Evolutionary conservation across 805 yeast genomes (phyloP), one percentile per base, ranked within the genome.

Genomic region (Candida oleophila): DNA sequence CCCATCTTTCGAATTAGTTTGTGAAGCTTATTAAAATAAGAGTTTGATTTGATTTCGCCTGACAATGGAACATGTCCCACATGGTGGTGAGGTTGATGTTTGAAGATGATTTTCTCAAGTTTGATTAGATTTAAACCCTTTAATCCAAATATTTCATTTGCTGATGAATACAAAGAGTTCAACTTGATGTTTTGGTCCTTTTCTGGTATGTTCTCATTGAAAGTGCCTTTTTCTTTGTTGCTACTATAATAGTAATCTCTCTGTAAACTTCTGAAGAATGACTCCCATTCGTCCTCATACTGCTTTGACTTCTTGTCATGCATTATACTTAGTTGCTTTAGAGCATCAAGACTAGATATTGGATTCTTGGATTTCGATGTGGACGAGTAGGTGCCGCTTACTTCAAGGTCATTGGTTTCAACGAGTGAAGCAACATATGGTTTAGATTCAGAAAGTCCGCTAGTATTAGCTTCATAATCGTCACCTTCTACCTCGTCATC

Each of bases 281-380:
- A 66, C 44, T 76, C 77, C 83, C 83, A 79, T 46, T 68, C 62
- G 22, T 65, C 57, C 22, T 65, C 65, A 20, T 67, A 68, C 20
- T 66, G 63, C 16, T 65, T 57, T 43, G 69, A 76, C 12, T 61
- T 59, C 11, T 64, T 66, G 50, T 78, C 82, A 53, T 78, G 79
- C 18, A 65, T 64, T 43, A 68, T 64, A 1, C 78, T 70, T 20
- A 76, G 60, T 22, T 67, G 68, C 22, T 65, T 59, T 4, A 41
- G 43, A 7, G 22, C 16, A 20, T 39, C 42, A 9, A 39, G 16
- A 9, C 22, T 39, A 3, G 16, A 28, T 7, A 25, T 11, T 4
- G 35, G 3, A 15, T 11, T 12, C 21, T 36, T 36, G 4, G 39
- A 4, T 15, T 16, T 20, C 18, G 36, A 33, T 8, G n/a, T 33